These are phyloP conservation scores for Helicostylum pulchrum DNA, from an alignment of 192 early-diverging fungal genomes.

Conservation along the genomic window DNA sequence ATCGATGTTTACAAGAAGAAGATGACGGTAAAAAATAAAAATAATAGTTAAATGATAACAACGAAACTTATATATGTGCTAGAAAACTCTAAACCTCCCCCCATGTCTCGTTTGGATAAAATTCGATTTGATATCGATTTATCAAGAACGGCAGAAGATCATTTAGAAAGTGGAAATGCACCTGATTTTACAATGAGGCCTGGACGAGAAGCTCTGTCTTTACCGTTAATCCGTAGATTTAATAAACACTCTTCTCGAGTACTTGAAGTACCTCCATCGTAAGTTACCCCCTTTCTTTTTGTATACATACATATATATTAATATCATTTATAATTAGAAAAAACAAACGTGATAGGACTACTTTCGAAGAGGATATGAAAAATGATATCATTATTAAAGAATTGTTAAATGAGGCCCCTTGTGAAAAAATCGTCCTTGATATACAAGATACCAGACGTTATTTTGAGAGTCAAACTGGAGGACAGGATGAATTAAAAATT, in stretches of 20 bases:
- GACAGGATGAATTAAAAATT: slow-evolving; percentile 15
- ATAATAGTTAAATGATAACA: slow-evolving; percentile 50
- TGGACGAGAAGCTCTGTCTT: slow-evolving; percentile 52
- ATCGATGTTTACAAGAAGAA: slow-evolving; percentile 72
- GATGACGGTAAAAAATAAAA: slow-evolving; percentile 50
- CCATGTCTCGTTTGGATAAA: slow-evolving; percentile 52
- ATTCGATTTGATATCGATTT: slow-evolving; percentile 75
- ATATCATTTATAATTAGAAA: background rate
- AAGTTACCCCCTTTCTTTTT: background rate
- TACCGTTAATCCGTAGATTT: slow-evolving; percentile 80
- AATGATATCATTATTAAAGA: slow-evolving; percentile 70
- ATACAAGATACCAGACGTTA: slow-evolving; percentile 76
- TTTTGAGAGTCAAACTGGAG: slow-evolving; percentile 65
- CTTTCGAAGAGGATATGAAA: slow-evolving; percentile 42
- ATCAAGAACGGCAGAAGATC: slow-evolving; percentile 76
- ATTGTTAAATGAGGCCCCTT: slow-evolving; percentile 48
- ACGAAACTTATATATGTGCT: background rate
- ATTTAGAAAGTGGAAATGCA: slow-evolving; percentile 64
- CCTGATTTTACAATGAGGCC: slow-evolving; percentile 84
- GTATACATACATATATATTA: too few species aligned
- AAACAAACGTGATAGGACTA: slow-evolving; percentile 10
- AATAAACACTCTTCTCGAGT: slow-evolving; percentile 88
- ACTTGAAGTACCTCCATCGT: slow-evolving; percentile 45
- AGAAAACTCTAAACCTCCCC: slow-evolving; percentile 27
- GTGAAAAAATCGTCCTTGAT: slow-evolving; percentile 55